A percentile compares a stretch with the other conserved stretches of the same genome.
phyloP scores from a whole-genome alignment of 2,329 filamentous ascomycete genomes.

The Ascosphaera acerosa region DNA sequence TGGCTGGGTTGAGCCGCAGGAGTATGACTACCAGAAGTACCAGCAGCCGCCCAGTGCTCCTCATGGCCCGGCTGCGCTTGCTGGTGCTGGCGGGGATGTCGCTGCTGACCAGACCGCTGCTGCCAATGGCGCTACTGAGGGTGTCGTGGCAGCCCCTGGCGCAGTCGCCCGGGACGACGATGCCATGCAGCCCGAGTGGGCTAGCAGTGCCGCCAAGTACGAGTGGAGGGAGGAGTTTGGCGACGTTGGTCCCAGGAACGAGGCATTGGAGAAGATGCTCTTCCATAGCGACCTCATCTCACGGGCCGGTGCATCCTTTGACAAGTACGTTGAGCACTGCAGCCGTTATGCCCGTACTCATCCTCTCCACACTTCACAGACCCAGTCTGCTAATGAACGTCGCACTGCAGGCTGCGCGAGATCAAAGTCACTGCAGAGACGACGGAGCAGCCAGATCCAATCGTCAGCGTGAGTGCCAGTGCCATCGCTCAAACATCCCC shows the following conservation, averaged over 20 bases:
- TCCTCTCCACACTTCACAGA: too few relatives aligned
- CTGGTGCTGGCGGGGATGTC: constrained; percentile 1
- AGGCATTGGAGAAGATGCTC: constrained; percentile 47
- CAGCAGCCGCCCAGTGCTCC: constrained; percentile 4
- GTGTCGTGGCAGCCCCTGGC: constrained; percentile 5
- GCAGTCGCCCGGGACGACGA: constrained; percentile 2
- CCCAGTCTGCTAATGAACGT: too few relatives aligned
- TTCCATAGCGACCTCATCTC: constrained; percentile 33
- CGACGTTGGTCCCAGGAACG: constrained; percentile 50
- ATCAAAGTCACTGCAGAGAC: constrained; percentile 28
- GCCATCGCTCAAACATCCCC: not conserved
- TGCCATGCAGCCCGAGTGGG: constrained; percentile 19
- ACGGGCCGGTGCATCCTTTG: constrained; percentile 35
- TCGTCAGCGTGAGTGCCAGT: constrained; percentile 22
- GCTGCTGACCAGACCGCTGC: constrained; percentile 1
- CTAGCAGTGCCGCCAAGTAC: constrained; percentile 39
- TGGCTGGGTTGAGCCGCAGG: constrained; percentile 15
- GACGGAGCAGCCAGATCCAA: constrained; percentile 21
- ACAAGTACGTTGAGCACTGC: constrained; percentile 24
- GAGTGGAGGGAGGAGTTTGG: constrained; percentile 69
- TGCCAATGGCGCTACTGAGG: constrained; percentile 5
- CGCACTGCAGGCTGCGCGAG: constrained; percentile 18
- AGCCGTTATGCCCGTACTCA: too few relatives aligned
- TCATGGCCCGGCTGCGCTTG: constrained; percentile 4
- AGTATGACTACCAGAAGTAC: constrained; percentile 16